Percentiles rank a stretch among this genome's conserved stretches.
Conservation (phyloP, 352 stramenopile species). For the Pythium volutum region DNA sequence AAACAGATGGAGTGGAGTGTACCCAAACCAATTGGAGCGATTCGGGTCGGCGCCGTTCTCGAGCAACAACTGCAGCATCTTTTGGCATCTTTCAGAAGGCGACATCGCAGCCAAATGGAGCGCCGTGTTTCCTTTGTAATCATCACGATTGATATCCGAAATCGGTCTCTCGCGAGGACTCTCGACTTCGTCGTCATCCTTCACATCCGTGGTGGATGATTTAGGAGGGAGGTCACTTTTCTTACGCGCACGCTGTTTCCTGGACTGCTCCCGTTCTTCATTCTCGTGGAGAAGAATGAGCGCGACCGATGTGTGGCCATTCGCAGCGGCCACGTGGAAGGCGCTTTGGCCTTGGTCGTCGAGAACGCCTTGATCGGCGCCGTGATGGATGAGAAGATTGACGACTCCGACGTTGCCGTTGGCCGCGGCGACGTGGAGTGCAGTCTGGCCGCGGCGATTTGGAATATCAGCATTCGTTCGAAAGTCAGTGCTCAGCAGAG, state of each 20-base stretch:
- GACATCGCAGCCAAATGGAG: constrained; percentile 84
- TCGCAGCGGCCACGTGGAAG: constrained; percentile 76
- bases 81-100: constrained; percentile 71
- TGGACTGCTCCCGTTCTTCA: constrained; percentile 28
- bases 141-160: constrained; percentile 79
- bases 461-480: constrained; percentile 81
- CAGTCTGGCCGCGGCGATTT: constrained; percentile 65
- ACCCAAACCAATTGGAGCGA: constrained; percentile 80
- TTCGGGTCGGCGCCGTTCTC: constrained; percentile 82
- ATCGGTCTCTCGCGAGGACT: not conserved
- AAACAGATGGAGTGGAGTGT: constrained; percentile 83
- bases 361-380: constrained; percentile 65
- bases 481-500: constrained; percentile 53
- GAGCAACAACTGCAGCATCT: constrained; percentile 77
- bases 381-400: constrained; percentile 64
- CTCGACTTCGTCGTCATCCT: not conserved
- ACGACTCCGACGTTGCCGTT: constrained; percentile 77
- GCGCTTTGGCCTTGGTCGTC: constrained; percentile 84
- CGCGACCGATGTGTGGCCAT: constrained; percentile 71
- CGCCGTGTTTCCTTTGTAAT: constrained; percentile 82
- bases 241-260: constrained; percentile 16
- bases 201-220: not conserved
- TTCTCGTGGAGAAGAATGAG: constrained; percentile 73
- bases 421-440: constrained; percentile 67
- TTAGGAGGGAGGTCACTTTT: constrained; percentile 1